Conservation (phyloP, 352 stramenopile species). For the Phytophthora hybrid region DNA sequence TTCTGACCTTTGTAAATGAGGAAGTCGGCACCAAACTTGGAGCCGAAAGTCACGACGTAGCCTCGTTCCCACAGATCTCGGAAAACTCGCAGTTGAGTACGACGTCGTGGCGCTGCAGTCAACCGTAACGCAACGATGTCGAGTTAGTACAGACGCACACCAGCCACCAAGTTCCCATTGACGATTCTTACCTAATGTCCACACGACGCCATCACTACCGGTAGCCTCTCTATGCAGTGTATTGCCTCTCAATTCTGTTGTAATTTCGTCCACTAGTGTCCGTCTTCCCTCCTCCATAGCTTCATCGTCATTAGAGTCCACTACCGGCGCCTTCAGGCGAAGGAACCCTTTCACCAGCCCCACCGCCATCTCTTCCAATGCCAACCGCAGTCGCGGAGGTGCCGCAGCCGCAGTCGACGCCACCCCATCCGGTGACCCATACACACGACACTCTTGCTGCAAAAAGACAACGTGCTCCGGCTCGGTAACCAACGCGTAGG, state of each 20-base stretch:
- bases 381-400: constrained; percentile 41
- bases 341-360: constrained; percentile 51
- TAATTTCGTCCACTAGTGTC: constrained; percentile 17
- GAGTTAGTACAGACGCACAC: neutral
- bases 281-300: neutral
- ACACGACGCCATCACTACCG: constrained; percentile 3
- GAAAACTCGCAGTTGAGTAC: constrained; percentile 59
- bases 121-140: neutral
- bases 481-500: constrained; percentile 41
- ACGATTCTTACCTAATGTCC: constrained; percentile 36
- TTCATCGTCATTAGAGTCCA: neutral
- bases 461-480: constrained; percentile 22
- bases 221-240: neutral
- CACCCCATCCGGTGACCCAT: constrained; percentile 32
- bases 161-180: neutral
- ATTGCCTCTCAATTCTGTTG: constrained; percentile 17
- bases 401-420: constrained; percentile 1
- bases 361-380: constrained; percentile 58
- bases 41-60: constrained; percentile 75
- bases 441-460: constrained; percentile 36
- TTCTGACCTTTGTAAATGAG: constrained; percentile 76
- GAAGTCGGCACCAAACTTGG: constrained; percentile 87
- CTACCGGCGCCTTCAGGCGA: constrained; percentile 27
- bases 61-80: constrained; percentile 69
- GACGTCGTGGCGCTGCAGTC: constrained; percentile 30